phyloP scores from a whole-genome alignment of 1,284 basidiomycete genomes.

The Sphaerobolus stellatus region DNA sequence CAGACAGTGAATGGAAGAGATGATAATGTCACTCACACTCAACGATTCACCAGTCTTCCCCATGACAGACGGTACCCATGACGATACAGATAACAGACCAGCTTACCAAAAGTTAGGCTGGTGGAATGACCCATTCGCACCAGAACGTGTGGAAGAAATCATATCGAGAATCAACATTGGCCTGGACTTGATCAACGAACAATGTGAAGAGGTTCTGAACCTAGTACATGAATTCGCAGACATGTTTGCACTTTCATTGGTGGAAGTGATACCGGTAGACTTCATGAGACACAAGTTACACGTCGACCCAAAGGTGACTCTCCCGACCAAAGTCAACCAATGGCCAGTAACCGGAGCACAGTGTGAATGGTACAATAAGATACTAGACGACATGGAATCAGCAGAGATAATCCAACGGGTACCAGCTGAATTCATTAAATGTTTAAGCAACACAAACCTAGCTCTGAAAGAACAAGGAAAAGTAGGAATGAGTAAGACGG shows the following conservation, averaged over 20 bases:
- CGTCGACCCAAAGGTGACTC: constrained; percentile 8
- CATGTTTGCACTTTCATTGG: constrained; percentile 14
- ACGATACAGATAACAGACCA: too few species aligned
- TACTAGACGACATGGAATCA: constrained; percentile 15
- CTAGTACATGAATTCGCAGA: constrained; percentile 15
- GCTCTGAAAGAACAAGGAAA: constrained; percentile 15
- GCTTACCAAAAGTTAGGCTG: too few species aligned
- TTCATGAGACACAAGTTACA: constrained; percentile 15
- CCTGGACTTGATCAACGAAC: constrained; percentile 10
- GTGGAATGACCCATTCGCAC: too few species aligned
- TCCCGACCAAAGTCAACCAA: constrained; percentile 13
- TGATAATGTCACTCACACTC: too few species aligned
- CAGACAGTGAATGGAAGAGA: too few species aligned
- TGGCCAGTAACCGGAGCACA: too few species aligned
- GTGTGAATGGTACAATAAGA: constrained; percentile 8
- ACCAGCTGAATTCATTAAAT: constrained; percentile 13
- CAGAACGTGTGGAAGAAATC: too few species aligned
- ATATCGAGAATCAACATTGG: too few species aligned
- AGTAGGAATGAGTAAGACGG: background rate
- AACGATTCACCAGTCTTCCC: too few species aligned
- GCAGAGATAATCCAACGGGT: constrained; percentile 13
- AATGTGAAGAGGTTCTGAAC: constrained; percentile 7
- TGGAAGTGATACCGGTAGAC: constrained; percentile 15
- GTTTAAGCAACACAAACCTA: constrained; percentile 12
- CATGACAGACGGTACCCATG: too few species aligned